Percentiles rank a stretch among this genome's conserved stretches.
phyloP scores from a whole-genome alignment of 257 asterid species.

The Leonotis leonurus region DNA sequence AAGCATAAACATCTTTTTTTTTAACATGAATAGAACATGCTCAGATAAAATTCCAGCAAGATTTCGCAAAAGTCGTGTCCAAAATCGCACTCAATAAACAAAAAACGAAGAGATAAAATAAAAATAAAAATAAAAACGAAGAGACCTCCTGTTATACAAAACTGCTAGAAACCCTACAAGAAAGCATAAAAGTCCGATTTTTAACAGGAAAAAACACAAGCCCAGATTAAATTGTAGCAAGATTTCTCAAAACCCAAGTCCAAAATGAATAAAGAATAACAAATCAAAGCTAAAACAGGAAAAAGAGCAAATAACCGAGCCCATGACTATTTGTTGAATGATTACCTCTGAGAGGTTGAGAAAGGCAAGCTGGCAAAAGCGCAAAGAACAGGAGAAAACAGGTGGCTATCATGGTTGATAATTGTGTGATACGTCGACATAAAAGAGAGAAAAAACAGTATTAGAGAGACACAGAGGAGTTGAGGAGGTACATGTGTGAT shows the following conservation, averaged over 20 bases:
- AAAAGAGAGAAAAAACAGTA: conserved; percentile 14
- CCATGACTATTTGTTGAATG: neutral
- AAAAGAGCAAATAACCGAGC: neutral
- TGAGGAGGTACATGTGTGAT: conserved; percentile 5
- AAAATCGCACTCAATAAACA: too few species aligned
- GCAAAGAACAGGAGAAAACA: conserved; percentile 29
- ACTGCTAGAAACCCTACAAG: neutral
- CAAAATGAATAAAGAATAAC: neutral
- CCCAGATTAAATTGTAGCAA: conserved; percentile 15
- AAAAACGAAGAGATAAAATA: too few species aligned
- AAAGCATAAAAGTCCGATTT: neutral
- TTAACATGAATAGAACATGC: too few species aligned
- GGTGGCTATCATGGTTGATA: conserved; percentile 22
- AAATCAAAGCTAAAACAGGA: neutral
- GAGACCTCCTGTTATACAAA: too few species aligned
- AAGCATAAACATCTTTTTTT: too few species aligned
- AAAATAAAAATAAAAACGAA: too few species aligned
- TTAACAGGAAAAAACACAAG: conserved; percentile 2
- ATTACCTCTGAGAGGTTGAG: conserved; percentile 55
- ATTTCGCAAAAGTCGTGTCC: too few species aligned
- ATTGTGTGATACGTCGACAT: conserved; percentile 1
- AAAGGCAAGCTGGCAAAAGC: conserved; percentile 30
- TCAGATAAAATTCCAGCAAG: too few species aligned
- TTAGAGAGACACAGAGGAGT: conserved; percentile 12
- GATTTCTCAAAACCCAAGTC: neutral